These are phyloP conservation scores for Ogataea zsoltii DNA, from an alignment of 805 yeast species.

Conservation along the genomic window DNA sequence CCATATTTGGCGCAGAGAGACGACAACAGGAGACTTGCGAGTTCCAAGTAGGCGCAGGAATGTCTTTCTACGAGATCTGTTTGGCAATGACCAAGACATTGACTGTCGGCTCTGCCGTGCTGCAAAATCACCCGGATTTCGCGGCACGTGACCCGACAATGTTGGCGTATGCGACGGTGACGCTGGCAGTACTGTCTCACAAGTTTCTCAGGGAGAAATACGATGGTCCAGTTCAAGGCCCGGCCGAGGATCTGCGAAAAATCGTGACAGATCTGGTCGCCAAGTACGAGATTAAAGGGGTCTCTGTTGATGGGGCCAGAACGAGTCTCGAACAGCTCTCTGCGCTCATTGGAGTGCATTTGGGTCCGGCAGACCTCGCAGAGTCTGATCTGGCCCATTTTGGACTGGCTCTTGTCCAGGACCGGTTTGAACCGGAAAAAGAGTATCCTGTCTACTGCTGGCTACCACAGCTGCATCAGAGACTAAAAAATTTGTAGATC, in stretches of 20 bases:
- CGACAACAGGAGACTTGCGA: slow-evolving; percentile 4
- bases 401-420: neutral
- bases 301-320: neutral
- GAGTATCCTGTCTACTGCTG: no score
- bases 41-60: slow-evolving; percentile 14
- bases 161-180: slow-evolving; percentile 3
- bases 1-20: slow-evolving; percentile 14
- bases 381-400: neutral
- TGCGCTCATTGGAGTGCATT: neutral
- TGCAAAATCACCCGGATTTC: neutral
- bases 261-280: slow-evolving; percentile 4
- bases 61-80: slow-evolving; percentile 22
- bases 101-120: neutral
- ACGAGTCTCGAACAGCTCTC: neutral
- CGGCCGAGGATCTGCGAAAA: slow-evolving; percentile 4
- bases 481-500: no score
- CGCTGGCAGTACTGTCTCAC: slow-evolving; percentile 3
- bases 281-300: neutral
- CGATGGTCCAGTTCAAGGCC: neutral
- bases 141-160: neutral
- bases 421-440: neutral
- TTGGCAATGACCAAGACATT: slow-evolving; percentile 11
- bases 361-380: neutral
- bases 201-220: slow-evolving; percentile 6
- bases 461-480: no score